Conservation (phyloP, 768 basidiomycete species). For the Termitomyces sp. region DNA sequence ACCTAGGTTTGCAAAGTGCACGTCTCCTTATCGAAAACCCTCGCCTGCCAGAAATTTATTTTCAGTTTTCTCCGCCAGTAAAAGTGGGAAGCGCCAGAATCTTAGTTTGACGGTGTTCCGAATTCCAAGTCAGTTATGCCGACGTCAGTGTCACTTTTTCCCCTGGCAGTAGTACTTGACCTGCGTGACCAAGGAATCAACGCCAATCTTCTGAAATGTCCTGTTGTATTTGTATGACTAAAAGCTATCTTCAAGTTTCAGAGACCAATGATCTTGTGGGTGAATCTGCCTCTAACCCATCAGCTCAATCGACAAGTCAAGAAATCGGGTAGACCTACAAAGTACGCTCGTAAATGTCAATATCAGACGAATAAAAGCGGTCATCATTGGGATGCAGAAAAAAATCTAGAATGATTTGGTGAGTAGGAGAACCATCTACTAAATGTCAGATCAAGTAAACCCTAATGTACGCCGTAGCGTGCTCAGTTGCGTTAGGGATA, state of each 20-base stretch:
- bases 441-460: too few relatives aligned
- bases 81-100: not conserved
- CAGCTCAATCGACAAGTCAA: not conserved
- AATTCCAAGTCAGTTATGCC: not conserved
- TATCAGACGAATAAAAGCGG: not conserved
- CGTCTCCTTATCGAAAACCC: not conserved
- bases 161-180: not conserved
- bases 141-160: not conserved
- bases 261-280: not conserved
- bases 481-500: too few relatives aligned
- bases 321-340: not conserved
- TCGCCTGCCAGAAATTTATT: not conserved
- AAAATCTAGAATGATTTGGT: not conserved
- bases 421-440: not conserved
- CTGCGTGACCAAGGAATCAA: not conserved
- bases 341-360: not conserved
- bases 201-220: not conserved
- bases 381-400: not conserved
- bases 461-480: too few relatives aligned
- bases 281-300: not conserved
- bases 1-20: not conserved
- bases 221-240: not conserved
- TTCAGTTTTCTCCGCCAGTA: not conserved
- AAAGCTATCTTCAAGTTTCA: not conserved
- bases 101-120: not conserved